Evolutionary conservation across 306 rosid genomes (phyloP), one percentile per base, ranked within the genome.

Genomic region (Echinosophora koreensis): DNA sequence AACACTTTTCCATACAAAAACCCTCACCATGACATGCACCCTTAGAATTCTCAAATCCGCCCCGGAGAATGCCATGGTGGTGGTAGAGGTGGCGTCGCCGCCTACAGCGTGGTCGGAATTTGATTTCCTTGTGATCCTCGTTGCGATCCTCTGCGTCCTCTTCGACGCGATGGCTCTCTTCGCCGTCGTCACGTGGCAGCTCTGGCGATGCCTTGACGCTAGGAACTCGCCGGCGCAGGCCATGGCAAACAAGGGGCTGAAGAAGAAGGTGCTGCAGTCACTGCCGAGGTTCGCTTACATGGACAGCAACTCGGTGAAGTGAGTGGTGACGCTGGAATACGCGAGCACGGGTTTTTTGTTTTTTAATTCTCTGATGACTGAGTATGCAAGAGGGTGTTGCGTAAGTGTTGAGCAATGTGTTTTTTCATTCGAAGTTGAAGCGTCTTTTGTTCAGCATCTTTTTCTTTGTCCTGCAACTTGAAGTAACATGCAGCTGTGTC

Each of bases 181-280:
- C 2, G 94, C 97, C 9, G 93, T 93, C 5, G 97, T 97, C 69
- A 84, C 97, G 1, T 91, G 97, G 97, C 87, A 1, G 1, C 22
- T 90, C 60, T 88, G 97, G 13, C 93, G 91, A 15, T 79, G 83
- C 3, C 0, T 88, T 8, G 83, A 61, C 6, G 7, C 52, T 9
- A 65, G 80, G 0, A 47, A 32, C 11, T 47, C 76, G 0, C 83
- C 84, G 0, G 51, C 41, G 6, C 84, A 69, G 11, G 67, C 93
- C 0, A 14, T 81, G 28, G 94, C 91, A 14, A 91, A 91, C 82
- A 89, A 88, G 6, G 97, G 98, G 0, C 39, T 91, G 0, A 93
- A 89, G 80, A 93, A 93, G 88, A 93, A 93, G 84, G 93, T 88
- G 6, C 81, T 93, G 6, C 89, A 87, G 35, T 89, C 94, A 8